phyloP scores from a whole-genome alignment of 306 rosid species.

The Spatholobus suberectus region DNA sequence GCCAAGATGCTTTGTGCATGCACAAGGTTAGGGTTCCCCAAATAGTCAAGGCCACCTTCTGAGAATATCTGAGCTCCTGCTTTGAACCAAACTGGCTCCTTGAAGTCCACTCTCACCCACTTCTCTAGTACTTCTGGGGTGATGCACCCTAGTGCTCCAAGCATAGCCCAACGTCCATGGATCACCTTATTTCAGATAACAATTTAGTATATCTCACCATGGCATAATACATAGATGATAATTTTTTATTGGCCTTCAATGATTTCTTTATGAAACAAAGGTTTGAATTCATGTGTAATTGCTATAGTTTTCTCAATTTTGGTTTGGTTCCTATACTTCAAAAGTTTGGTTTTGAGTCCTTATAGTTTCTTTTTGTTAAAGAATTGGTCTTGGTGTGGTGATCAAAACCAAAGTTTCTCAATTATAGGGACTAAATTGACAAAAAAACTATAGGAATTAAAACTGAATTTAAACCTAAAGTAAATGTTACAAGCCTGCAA shows the following conservation, averaged over 20 bases:
- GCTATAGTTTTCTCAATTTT: background rate
- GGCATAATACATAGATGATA: background rate
- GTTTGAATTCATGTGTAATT: background rate
- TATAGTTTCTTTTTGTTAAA: background rate
- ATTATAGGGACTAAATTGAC: no score
- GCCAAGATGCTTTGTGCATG: conserved; percentile 95
- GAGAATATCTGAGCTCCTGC: conserved; percentile 93
- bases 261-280: background rate
- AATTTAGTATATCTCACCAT: background rate
- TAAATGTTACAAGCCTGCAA: background rate
- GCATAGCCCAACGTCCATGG: conserved; percentile 94
- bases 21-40: conserved; percentile 90
- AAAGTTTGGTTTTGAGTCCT: background rate
- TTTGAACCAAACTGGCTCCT: conserved; percentile 94
- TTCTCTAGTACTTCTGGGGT: conserved; percentile 83
- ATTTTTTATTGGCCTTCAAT: background rate
- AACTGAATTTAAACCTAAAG: background rate
- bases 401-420: background rate
- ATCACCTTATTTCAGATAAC: conserved; percentile 59
- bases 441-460: background rate
- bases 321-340: background rate
- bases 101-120: conserved; percentile 77
- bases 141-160: conserved; percentile 88
- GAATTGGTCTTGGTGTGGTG: background rate
- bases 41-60: conserved; percentile 86